Conservation (phyloP, 2,329 filamentous ascomycete species). For the Fusarium nisikadoi region DNA sequence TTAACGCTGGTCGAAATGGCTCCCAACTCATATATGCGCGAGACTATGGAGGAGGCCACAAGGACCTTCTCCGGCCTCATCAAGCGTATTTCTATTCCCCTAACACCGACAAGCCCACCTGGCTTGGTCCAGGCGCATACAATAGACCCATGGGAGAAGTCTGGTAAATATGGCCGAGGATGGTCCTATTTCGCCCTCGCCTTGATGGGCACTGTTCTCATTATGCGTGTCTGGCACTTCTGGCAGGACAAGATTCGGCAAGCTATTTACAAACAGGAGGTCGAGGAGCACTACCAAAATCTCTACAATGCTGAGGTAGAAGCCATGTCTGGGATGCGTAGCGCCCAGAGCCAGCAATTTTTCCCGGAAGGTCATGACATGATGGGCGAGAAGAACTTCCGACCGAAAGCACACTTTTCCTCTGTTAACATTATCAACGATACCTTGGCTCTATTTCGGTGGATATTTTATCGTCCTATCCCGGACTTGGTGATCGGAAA, state of each 20-base stretch:
- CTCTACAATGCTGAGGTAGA: conserved; percentile 63
- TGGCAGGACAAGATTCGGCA: conserved; percentile 95
- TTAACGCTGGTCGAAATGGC: conserved; percentile 55
- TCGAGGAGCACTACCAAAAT: conserved; percentile 71
- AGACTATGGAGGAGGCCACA: conserved; percentile 49
- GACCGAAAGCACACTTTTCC: conserved; percentile 77
- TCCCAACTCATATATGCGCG: conserved; percentile 48
- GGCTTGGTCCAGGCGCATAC: conserved; percentile 71
- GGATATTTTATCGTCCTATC: conserved; percentile 88
- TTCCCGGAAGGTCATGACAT: conserved; percentile 72
- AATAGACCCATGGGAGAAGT: conserved; percentile 81
- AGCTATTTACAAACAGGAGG: conserved; percentile 86
- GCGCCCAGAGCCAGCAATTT: conserved; percentile 71
- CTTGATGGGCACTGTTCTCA: conserved; percentile 72
- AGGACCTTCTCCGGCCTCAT: conserved; percentile 53
- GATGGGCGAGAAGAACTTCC: conserved; percentile 65
- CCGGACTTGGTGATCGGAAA: conserved; percentile 77
- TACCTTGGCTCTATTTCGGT: conserved; percentile 82
- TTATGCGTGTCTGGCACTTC: conserved; percentile 83
- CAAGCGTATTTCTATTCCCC: conserved; percentile 69
- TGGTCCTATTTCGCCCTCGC: conserved; percentile 90
- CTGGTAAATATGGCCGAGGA: conserved; percentile 85
- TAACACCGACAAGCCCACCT: conserved; percentile 68
- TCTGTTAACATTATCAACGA: conserved; percentile 81
- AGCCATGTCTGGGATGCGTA: conserved; percentile 58